Evolutionary conservation across 2,329 filamentous ascomycete species (phyloP).

Genomic region (Fusarium oxysporum): DNA sequence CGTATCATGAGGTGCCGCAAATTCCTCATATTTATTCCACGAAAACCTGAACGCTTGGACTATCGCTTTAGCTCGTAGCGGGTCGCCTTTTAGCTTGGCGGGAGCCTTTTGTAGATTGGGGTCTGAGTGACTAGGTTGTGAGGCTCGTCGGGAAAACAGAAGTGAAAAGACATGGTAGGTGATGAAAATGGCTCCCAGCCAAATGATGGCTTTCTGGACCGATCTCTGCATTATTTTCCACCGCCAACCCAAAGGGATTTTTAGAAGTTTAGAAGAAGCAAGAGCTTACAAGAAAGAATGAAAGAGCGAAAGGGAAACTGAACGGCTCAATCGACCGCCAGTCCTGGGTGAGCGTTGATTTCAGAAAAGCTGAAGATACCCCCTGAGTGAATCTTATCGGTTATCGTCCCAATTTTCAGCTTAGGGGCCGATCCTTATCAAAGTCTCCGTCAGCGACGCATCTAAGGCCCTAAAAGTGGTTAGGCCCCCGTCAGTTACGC

Average conservation of each 20-base stretch:
- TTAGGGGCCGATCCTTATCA: background rate
- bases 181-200: conserved; percentile 21
- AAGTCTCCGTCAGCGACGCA: background rate
- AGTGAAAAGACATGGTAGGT: background rate
- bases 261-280: background rate
- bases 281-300: fast-evolving
- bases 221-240: background rate
- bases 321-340: background rate
- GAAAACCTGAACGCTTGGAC: conserved; percentile 31
- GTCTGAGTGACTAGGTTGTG: background rate
- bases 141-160: background rate
- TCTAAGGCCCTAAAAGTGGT: background rate
- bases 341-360: fast-evolving
- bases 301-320: background rate
- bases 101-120: fast-evolving
- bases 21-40: conserved; percentile 35
- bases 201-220: background rate
- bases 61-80: conserved; percentile 19
- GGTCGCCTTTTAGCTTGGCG: background rate
- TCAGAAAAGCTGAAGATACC: background rate
- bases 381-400: background rate
- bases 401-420: background rate
- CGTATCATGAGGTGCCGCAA: conserved; percentile 35
- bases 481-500: background rate
- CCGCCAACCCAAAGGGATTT: too few species aligned